Evolutionary conservation across 2,329 filamentous ascomycete species (phyloP).

Genomic region (Pochonia chlamydosporia): DNA sequence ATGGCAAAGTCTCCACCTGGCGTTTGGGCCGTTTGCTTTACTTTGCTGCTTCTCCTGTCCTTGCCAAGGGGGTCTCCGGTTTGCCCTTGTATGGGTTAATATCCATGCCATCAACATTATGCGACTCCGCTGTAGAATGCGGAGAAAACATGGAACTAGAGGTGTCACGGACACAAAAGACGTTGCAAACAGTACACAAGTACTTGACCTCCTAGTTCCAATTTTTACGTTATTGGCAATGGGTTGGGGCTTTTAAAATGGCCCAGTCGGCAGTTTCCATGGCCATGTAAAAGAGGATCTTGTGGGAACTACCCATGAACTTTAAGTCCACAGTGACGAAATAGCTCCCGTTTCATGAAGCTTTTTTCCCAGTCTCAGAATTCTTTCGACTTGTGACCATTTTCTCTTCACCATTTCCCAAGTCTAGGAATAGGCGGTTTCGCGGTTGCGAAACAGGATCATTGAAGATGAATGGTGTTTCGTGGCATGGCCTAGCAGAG

Average conservation of each 20-base stretch:
- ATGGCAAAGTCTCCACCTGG: no score
- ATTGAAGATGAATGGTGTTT: constrained; percentile 2
- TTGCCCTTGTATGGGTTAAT: no score
- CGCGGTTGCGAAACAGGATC: neutral
- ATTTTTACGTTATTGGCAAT: no score
- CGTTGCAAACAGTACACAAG: neutral
- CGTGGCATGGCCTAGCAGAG: constrained; percentile 10
- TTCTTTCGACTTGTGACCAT: neutral
- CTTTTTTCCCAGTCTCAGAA: neutral
- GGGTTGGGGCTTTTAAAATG: no score
- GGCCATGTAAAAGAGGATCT: no score
- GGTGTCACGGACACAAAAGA: neutral
- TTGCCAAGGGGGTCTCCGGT: no score
- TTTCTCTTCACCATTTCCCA: constrained; percentile 1
- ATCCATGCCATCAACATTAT: no score
- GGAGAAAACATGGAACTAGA: neutral
- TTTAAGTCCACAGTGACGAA: neutral
- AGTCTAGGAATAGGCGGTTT: neutral
- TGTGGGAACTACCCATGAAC: neutral
- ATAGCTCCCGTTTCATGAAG: neutral
- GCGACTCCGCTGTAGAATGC: neutral
- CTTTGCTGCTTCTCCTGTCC: no score
- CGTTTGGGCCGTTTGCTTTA: no score
- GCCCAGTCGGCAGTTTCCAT: neutral
- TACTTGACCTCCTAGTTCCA: neutral